Base-by-base conservation (phyloP, 768 basidiomycete species). In the Russula lepida region DNA sequence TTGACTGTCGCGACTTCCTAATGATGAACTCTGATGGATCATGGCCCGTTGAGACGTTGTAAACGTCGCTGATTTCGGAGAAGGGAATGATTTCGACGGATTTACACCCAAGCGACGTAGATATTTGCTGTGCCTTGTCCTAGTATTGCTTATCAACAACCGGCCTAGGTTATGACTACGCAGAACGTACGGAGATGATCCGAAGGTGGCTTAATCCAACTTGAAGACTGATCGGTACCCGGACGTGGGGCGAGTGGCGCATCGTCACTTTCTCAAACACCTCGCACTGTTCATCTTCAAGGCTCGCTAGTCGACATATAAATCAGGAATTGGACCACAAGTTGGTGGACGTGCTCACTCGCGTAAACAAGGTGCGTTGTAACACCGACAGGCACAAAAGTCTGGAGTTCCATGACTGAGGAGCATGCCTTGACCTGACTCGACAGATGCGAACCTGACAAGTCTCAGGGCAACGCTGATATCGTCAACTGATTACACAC, bases 11-110 rank as follows among this genome's bases (percentile, higher is more conserved):
- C 59, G 81, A 83, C 48, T 86, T 80, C 47, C 91, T 81, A 63
- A 93, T 84, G 63, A 92, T 87, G 68, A 94, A 93, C 68, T 93
- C 89, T 57, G 85, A 69, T n/a, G 77, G 76, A 54, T 92, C 89
- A 17, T 84, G 81, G 7, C 88, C 88, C 17, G 85, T 88, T 2
- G 85, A 82, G 23, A 92, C 84, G 48, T 88, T 88, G 72, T 92
- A 89, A 1, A 91, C 82, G 66, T 97, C 93, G 73, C 90, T 91
- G 64, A 97, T 81, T 61, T 95, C 92, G 4, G 80, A 74, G 27
- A 94, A 73, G 6, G 83, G 80, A 56, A 95, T 84, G 56, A 95
- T 83, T 67, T 97, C 93, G 1, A 86, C 88, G 2, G 88, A 84
- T 73, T 84, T 84, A 73, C 89, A 88, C 11, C 84, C 79, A 53